Conservation (phyloP, 495 filamentous ascomycete genomes). For the Penicillium cataractarum region DNA sequence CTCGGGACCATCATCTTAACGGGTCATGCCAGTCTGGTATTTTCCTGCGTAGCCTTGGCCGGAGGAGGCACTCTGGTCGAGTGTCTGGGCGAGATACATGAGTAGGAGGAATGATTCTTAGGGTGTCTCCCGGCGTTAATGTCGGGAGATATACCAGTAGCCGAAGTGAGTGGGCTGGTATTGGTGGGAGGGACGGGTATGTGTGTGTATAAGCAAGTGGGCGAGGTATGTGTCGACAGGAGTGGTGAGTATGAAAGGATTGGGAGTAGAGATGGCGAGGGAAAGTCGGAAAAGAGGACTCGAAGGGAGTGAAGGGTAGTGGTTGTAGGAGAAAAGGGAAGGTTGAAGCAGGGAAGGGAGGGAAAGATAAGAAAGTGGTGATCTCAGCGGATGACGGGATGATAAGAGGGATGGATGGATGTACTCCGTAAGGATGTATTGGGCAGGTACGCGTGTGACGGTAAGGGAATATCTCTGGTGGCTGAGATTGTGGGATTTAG, state of each 20-base stretch:
- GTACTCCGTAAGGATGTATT: constrained; percentile 27
- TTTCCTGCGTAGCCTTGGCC: constrained; percentile 30
- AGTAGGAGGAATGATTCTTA: constrained; percentile 21
- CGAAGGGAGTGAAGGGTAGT: constrained; percentile 1
- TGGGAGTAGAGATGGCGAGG: not conserved
- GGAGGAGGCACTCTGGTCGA: constrained; percentile 54
- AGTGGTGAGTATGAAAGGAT: not conserved
- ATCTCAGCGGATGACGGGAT: constrained; percentile 23
- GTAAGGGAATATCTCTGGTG: constrained; percentile 9
- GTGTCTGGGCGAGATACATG: constrained; percentile 53
- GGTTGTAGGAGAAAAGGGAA: not conserved
- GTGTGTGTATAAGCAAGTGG: not conserved
- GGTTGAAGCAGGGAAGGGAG: constrained; percentile 5
- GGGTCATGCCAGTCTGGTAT: constrained; percentile 20
- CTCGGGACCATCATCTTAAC: constrained; percentile 53
- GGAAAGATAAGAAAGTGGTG: constrained; percentile 31
- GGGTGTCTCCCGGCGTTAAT: constrained; percentile 19
- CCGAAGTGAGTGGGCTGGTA: constrained; percentile 14
- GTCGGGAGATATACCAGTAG: constrained; percentile 16
- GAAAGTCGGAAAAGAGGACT: constrained; percentile 11
- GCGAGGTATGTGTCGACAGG: not conserved
- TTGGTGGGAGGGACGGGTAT: constrained; percentile 5
- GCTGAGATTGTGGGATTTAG: constrained; percentile 4
- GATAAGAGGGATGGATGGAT: too few species aligned
- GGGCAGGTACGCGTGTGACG: constrained; percentile 37